These are phyloP conservation scores for Castanea crenata DNA, from an alignment of 306 rosid genomes.

Conservation along the genomic window DNA sequence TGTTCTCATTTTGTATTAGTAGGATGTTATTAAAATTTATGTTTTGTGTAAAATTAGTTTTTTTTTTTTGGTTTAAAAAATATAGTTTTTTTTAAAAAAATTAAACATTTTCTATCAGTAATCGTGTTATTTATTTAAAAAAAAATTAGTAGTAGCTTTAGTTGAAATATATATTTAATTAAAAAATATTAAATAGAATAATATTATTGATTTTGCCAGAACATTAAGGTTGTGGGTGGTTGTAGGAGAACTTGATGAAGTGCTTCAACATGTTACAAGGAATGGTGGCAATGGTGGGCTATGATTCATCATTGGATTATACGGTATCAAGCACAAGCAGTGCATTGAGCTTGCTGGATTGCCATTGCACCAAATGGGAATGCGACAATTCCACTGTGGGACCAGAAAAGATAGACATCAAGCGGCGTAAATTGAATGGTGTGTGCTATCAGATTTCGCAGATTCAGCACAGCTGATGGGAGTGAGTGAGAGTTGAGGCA, in stretches of 20 bases:
- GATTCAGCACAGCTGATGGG: conserved; percentile 13
- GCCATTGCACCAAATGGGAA: conserved; percentile 9
- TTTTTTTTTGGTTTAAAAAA: not conserved
- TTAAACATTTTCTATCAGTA: not conserved
- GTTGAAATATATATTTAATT: not conserved
- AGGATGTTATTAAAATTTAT: not conserved
- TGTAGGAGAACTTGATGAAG: conserved; percentile 48
- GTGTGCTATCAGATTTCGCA: conserved; percentile 15
- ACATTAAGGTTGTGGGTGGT: conserved; percentile 9
- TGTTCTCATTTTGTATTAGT: no score
- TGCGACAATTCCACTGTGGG: not conserved
- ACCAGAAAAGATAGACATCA: conserved; percentile 32
- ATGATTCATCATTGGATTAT: conserved; percentile 21
- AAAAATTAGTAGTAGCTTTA: not conserved
- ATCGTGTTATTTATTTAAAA: no score
- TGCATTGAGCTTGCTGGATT: conserved; percentile 45
- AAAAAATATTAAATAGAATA: not conserved
- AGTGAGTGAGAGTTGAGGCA: not conserved
- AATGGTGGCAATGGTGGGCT: conserved; percentile 28
- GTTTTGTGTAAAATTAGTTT: not conserved
- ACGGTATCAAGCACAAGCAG: conserved; percentile 36
- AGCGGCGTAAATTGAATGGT: conserved; percentile 40
- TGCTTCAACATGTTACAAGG: conserved; percentile 51
- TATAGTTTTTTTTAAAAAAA: not conserved
- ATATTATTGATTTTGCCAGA: not conserved